Evolutionary conservation across 768 basidiomycete genomes (phyloP).

Genomic region (Leucocoprinus leucothites): DNA sequence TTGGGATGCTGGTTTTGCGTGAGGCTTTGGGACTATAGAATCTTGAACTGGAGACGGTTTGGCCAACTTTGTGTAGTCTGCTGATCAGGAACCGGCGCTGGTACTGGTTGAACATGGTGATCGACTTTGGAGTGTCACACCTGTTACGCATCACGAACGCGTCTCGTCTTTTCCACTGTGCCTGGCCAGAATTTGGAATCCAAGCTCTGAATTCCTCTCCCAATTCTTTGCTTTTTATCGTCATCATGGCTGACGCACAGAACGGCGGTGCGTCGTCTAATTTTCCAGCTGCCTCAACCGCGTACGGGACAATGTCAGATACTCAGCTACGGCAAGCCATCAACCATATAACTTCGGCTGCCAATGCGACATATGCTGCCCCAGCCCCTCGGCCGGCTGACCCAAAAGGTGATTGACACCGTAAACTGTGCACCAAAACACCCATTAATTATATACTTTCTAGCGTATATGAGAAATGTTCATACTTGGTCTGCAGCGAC

Average conservation of each 20-base stretch:
- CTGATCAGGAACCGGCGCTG: too few species aligned
- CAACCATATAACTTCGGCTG: slow-evolving; percentile 43
- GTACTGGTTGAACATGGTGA: not conserved
- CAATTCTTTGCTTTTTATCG: not conserved
- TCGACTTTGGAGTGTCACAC: not conserved
- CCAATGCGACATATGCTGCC: slow-evolving; percentile 37
- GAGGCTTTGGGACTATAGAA: too few species aligned
- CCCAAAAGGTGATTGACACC: slow-evolving; percentile 26
- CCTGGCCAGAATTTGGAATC: too few species aligned
- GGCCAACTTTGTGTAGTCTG: too few species aligned
- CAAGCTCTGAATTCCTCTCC: too few species aligned
- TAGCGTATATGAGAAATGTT: slow-evolving; percentile 61
- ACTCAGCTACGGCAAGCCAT: slow-evolving; percentile 63
- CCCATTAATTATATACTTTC: not conserved
- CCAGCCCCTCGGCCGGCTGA: slow-evolving; percentile 35
- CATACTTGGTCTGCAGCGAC: slow-evolving; percentile 64
- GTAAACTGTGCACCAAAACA: not conserved
- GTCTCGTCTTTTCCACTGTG: too few species aligned
- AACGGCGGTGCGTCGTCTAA: slow-evolving; percentile 25
- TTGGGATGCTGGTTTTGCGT: too few species aligned
- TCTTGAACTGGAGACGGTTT: too few species aligned
- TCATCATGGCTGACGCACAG: slow-evolving; percentile 3
- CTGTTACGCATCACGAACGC: slow-evolving; percentile 2
- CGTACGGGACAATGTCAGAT: slow-evolving; percentile 49
- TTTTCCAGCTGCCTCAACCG: slow-evolving; percentile 10